These are phyloP conservation scores for Pseudevernia furfuracea DNA, from an alignment of 495 filamentous ascomycete species.

Conservation along the genomic window DNA sequence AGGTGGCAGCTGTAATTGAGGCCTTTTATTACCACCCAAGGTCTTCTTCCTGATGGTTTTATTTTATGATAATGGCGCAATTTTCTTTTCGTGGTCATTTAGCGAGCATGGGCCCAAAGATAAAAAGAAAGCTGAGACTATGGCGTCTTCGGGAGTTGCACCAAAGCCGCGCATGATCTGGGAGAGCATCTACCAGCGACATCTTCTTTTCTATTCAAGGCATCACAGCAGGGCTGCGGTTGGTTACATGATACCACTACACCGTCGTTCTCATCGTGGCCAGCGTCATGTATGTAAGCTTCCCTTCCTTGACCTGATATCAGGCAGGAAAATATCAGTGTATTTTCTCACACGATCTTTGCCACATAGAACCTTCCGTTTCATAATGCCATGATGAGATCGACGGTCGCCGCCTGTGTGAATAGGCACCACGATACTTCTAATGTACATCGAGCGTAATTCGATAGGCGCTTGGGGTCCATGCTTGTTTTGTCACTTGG, in stretches of 20 bases:
- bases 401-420: slow-evolving; percentile 12
- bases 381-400: slow-evolving; percentile 30
- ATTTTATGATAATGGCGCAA: slow-evolving; percentile 18
- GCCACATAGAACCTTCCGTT: slow-evolving; percentile 37
- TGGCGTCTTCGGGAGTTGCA: slow-evolving; percentile 13
- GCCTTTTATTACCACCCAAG: slow-evolving; percentile 9
- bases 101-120: slow-evolving; percentile 21
- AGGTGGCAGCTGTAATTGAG: slow-evolving; percentile 51
- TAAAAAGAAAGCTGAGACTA: not conserved
- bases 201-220: slow-evolving; percentile 16
- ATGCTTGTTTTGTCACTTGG: not conserved
- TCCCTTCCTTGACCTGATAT: slow-evolving; percentile 46
- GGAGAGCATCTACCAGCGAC: slow-evolving; percentile 29
- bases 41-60: slow-evolving; percentile 28
- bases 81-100: slow-evolving; percentile 16
- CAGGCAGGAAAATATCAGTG: slow-evolving; percentile 45
- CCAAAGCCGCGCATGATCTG: slow-evolving; percentile 15
- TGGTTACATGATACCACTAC: slow-evolving; percentile 36
- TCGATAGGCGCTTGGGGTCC: not conserved
- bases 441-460: slow-evolving; percentile 10
- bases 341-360: slow-evolving; percentile 47
- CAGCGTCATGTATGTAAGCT: slow-evolving; percentile 73
- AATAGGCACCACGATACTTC: not conserved
- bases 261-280: slow-evolving; percentile 61
- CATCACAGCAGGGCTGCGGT: slow-evolving; percentile 37